Evolutionary conservation across 192 early-diverging fungal species (phyloP).

Genomic region (Martensiomyces pterosporus): DNA sequence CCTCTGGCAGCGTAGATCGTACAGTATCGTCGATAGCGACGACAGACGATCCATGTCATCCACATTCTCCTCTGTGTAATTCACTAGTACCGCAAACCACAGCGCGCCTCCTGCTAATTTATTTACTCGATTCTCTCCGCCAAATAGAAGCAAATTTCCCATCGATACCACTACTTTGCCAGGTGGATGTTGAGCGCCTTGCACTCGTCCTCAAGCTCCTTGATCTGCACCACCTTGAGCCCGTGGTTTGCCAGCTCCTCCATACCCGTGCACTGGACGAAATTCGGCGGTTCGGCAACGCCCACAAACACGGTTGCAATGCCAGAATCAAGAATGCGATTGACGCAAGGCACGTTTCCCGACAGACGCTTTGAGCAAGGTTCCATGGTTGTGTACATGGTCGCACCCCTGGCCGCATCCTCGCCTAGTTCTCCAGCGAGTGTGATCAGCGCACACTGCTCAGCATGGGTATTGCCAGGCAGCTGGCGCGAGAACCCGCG

Average conservation of each 20-base stretch:
- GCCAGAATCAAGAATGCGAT: slow-evolving; percentile 57
- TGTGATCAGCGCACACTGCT: slow-evolving; percentile 82
- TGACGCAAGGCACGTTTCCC: slow-evolving; percentile 73
- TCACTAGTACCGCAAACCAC: too few relatives aligned
- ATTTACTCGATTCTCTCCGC: too few relatives aligned
- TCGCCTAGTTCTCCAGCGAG: slow-evolving; percentile 14
- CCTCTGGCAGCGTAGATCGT: too few relatives aligned
- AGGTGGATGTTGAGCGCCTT: slow-evolving; percentile 62
- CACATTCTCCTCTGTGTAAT: too few relatives aligned
- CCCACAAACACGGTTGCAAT: slow-evolving; percentile 78
- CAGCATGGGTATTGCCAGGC: slow-evolving; percentile 97
- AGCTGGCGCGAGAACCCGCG: slow-evolving; percentile 91
- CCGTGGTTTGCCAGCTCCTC: slow-evolving; percentile 59
- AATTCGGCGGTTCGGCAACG: slow-evolving; percentile 75
- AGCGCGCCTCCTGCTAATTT: too few relatives aligned
- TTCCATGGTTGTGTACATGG: slow-evolving; percentile 94
- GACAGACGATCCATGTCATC: too few relatives aligned
- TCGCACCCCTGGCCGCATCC: background rate
- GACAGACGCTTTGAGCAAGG: slow-evolving; percentile 86
- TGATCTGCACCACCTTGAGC: slow-evolving; percentile 67
- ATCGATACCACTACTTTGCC: background rate
- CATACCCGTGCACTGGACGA: slow-evolving; percentile 81
- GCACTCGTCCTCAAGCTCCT: slow-evolving; percentile 67
- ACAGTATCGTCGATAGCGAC: too few relatives aligned
- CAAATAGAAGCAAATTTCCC: background rate